These are phyloP conservation scores for Coemansia guatemalensis DNA, from an alignment of 192 early-diverging fungal genomes.

Conservation along the genomic window DNA sequence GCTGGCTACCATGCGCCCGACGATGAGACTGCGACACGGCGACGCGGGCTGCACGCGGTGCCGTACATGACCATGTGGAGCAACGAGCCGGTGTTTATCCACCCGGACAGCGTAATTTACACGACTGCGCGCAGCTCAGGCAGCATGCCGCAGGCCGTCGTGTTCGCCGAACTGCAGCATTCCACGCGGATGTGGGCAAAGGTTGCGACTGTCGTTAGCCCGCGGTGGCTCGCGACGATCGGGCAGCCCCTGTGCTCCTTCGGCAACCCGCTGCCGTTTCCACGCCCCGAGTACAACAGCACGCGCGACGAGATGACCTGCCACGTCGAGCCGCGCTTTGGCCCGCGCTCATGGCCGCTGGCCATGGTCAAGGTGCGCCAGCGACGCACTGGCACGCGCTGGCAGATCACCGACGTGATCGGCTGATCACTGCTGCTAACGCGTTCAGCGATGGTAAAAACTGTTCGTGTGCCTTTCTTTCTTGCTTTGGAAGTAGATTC, in stretches of 20 bases:
- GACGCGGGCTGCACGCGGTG: conserved; percentile 50
- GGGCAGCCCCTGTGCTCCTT: conserved; percentile 70
- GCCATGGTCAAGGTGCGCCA: conserved; percentile 66
- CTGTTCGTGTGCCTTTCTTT: background rate
- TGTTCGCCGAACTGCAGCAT: conserved; percentile 68
- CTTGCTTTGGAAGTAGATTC: background rate
- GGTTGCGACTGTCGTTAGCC: conserved; percentile 70
- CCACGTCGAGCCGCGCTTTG: conserved; percentile 68
- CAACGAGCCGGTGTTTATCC: conserved; percentile 72
- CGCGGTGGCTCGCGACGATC: conserved; percentile 81
- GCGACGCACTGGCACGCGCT: conserved; percentile 60
- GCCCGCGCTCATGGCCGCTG: conserved; percentile 69
- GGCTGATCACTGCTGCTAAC: conserved; percentile 22
- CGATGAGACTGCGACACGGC: conserved; percentile 52
- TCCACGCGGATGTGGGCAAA: conserved; percentile 67
- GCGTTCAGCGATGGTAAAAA: conserved; percentile 2
- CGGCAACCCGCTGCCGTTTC: conserved; percentile 75
- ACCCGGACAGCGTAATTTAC: conserved; percentile 68
- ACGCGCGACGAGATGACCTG: conserved; percentile 55
- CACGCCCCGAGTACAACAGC: conserved; percentile 71
- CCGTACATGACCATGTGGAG: conserved; percentile 74
- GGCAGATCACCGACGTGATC: conserved; percentile 57
- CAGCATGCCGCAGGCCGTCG: conserved; percentile 67
- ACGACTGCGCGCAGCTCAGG: conserved; percentile 38
- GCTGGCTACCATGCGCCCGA: conserved; percentile 54